phyloP scores from a whole-genome alignment of 495 filamentous ascomycete species.

The Neurospora sublineolata region DNA sequence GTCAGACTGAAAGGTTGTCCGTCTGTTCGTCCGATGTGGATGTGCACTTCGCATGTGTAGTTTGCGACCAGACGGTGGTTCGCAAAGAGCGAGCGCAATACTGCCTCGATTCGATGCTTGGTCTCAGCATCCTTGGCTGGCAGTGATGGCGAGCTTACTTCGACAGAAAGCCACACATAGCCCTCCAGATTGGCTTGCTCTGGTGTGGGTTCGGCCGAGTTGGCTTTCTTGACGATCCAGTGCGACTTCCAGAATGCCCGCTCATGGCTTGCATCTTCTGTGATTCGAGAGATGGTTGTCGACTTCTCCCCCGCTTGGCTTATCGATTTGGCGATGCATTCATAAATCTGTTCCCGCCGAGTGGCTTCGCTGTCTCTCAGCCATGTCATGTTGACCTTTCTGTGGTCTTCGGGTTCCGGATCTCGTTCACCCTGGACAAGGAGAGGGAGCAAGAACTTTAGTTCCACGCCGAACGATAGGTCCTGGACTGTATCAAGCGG shows the following conservation, averaged over 20 bases:
- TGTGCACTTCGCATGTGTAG: slow-evolving; percentile 22
- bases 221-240: slow-evolving; percentile 26
- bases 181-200: slow-evolving; percentile 6
- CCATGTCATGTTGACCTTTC: neutral
- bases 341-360: slow-evolving; percentile 4
- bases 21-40: slow-evolving; percentile 21
- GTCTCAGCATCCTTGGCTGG: slow-evolving; percentile 7
- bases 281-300: slow-evolving; percentile 8
- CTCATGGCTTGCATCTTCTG: slow-evolving; percentile 4
- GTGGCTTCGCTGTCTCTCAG: neutral
- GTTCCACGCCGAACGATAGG: slow-evolving; percentile 1
- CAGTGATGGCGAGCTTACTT: slow-evolving; percentile 21
- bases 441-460: slow-evolving; percentile 9
- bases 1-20: slow-evolving; percentile 12
- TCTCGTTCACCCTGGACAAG: neutral
- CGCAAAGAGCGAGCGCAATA: slow-evolving; percentile 8
- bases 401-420: neutral
- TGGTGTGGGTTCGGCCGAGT: slow-evolving; percentile 15
- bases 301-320: slow-evolving; percentile 8
- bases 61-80: slow-evolving; percentile 16
- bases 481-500: neutral
- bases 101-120: slow-evolving; percentile 3
- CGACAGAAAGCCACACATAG: slow-evolving; percentile 19
- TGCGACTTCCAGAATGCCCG: slow-evolving; percentile 15
- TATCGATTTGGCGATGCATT: slow-evolving; percentile 12